Conservation (phyloP, 805 yeast species). For the Isabelozyma pseudorhagii region DNA sequence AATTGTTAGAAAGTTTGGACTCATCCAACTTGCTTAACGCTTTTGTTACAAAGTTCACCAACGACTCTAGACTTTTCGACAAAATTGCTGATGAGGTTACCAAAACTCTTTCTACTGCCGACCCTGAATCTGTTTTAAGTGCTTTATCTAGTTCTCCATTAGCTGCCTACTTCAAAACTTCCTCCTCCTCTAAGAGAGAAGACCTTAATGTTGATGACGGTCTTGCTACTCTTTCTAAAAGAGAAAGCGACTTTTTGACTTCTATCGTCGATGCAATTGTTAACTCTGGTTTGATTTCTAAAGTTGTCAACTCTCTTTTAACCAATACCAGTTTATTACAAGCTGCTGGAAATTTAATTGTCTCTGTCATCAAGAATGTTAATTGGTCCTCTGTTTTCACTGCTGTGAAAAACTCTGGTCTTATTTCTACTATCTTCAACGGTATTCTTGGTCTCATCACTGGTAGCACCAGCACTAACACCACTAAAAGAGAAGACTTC, state of each 20-base stretch:
- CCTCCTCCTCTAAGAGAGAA: neutral
- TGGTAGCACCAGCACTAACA: neutral
- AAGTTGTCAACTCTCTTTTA: conserved; percentile 13
- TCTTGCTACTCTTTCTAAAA: neutral
- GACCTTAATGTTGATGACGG: neutral
- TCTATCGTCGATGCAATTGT: neutral
- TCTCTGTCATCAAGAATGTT: conserved; percentile 17
- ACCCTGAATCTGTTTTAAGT: neutral
- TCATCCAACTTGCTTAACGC: conserved; percentile 9
- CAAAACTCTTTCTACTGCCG: neutral
- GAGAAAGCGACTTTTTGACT: neutral
- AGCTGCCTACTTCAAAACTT: neutral
- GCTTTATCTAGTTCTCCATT: neutral
- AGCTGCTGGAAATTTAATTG: conserved; percentile 15
- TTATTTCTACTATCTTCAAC: conserved; percentile 12
- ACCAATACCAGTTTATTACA: conserved; percentile 10
- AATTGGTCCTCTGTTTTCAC: conserved; percentile 18
- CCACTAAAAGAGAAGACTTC: neutral
- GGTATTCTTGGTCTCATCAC: conserved; percentile 3
- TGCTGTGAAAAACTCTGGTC: conserved; percentile 25
- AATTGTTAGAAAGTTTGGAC: conserved; percentile 12
- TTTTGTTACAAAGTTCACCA: conserved; percentile 4
- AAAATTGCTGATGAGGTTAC: conserved; percentile 10
- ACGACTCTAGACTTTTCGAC: conserved; percentile 11
- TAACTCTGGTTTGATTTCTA: conserved; percentile 9